These are phyloP conservation scores for Acanthochlamys bracteata DNA, from an alignment of 106 monocot species.

Conservation along the genomic window DNA sequence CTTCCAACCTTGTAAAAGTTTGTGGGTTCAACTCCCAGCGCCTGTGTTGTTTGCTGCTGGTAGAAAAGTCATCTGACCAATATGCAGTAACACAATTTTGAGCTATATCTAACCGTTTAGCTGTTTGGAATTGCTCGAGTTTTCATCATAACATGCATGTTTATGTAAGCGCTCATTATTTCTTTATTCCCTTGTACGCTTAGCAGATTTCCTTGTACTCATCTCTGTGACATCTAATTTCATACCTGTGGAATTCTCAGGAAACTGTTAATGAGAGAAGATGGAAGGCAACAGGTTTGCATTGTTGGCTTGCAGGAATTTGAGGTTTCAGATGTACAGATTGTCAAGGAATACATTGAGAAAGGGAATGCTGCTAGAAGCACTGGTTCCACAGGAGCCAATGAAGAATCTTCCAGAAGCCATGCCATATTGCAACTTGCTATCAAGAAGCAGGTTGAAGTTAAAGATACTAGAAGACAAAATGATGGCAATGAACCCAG, in stretches of 20 bases:
- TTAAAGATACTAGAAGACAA: slow-evolving; percentile 37
- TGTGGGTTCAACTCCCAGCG: too few relatives aligned
- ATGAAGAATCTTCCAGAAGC: slow-evolving; percentile 95
- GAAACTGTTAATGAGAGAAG: slow-evolving; percentile 95
- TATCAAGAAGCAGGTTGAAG: slow-evolving; percentile 69
- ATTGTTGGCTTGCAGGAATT: slow-evolving; percentile 97
- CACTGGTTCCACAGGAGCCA: slow-evolving; percentile 96
- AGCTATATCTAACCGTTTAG: too few relatives aligned
- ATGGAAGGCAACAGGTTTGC: slow-evolving; percentile 93
- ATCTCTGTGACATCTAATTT: too few relatives aligned
- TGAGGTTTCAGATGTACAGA: slow-evolving; percentile 89
- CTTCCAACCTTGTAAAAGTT: too few relatives aligned
- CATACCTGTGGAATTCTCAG: slow-evolving; percentile 30
- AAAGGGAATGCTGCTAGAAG: slow-evolving; percentile 87
- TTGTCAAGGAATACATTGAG: slow-evolving; percentile 90
- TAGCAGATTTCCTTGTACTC: too few relatives aligned
- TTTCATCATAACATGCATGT: too few relatives aligned
- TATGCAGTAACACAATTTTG: too few relatives aligned
- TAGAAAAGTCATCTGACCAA: too few relatives aligned
- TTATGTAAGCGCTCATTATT: too few relatives aligned
- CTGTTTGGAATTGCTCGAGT: too few relatives aligned
- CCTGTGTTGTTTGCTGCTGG: too few relatives aligned
- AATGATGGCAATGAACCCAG: slow-evolving; percentile 43
- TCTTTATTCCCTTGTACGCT: too few relatives aligned
- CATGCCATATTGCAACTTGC: slow-evolving; percentile 91